Evolutionary conservation across 805 yeast species (phyloP), one percentile per base, ranked within the genome.

Genomic region (Candida tammaniensis): DNA sequence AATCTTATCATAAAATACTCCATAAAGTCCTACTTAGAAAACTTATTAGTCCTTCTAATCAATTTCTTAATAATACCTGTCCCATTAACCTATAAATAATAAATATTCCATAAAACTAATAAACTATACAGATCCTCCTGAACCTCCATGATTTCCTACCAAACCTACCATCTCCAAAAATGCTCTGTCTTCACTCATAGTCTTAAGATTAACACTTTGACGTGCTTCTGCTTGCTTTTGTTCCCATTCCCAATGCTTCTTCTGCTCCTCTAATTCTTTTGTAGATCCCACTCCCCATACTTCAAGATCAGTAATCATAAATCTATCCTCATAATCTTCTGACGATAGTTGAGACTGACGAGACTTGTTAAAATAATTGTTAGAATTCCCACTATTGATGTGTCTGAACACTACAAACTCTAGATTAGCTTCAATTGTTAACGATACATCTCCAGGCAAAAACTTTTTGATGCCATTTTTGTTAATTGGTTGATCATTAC

Each of bases 271-370:
- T 30, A 88, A 61, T 45, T 86, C 95, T 40, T 80, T 76, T 7
- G 74, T 78, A 6, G 86, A 78, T 1, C 97, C 98, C 38, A 87
- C 74, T 0, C 98, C 98, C 89, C 93, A 85, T 0, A 88, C 95
- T 52, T 89, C 96, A 17, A 89, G 61, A 44, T 83, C 89, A 4
- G 80, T 76, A 6, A 91, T 75, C 35, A 71, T 53, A 48, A 91
- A 78, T 31, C 86, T 62, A 40, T 82, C 80, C 52, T 91, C 97
- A 48, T 66, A 83, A 44, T 57, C 60, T 44, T 44, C 45, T 7
- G 24, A 7, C 1, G 24, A 13, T 2, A 48, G 30, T 26, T 44
- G 41, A 2, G 16, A 23, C 29, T 54, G 59, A 1, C 24, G n/a
- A 1, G 66, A 57, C 12, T 35, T 41, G 9, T 51, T 33, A 46